These are phyloP conservation scores for Rhamnella rubrinervis DNA, from an alignment of 331 rosid genomes.

Conservation along the genomic window DNA sequence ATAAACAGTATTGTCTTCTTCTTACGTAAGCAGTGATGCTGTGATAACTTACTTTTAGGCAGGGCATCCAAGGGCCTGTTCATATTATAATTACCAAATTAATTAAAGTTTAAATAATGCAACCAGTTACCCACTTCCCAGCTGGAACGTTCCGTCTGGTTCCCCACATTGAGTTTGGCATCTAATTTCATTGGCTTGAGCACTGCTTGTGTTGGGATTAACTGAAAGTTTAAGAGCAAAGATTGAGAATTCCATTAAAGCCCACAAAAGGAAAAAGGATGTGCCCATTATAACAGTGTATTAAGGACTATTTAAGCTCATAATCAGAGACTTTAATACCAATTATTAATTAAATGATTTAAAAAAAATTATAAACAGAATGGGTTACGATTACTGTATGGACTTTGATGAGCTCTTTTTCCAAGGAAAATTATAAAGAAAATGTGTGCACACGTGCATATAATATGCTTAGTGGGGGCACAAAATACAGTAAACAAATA, in stretches of 20 bases:
- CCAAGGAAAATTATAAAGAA: conserved; percentile 34
- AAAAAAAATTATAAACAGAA: background rate
- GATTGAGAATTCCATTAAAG: background rate
- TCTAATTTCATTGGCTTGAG: too few species aligned
- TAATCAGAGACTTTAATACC: background rate
- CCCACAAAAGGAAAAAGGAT: background rate
- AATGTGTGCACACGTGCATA: conserved; percentile 59
- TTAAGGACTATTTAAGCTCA: background rate
- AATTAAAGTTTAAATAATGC: background rate
- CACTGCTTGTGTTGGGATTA: too few species aligned
- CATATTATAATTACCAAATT: background rate
- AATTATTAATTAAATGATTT: background rate
- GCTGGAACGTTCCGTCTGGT: background rate
- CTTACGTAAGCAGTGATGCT: conserved; percentile 36
- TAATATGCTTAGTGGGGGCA: conserved; percentile 35
- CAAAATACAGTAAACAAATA: conserved; percentile 17
- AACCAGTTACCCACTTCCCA: background rate
- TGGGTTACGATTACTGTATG: conserved; percentile 2
- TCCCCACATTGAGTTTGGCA: too few species aligned
- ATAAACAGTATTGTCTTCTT: conserved; percentile 37
- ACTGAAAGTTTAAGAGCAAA: background rate
- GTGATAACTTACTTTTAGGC: conserved; percentile 26
- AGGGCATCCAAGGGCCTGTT: conserved; percentile 52
- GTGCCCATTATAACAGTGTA: background rate
- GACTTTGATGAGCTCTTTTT: conserved; percentile 23